Evolutionary conservation across 2,329 filamentous ascomycete genomes (phyloP).

Genomic region (Lojkania enalia): DNA sequence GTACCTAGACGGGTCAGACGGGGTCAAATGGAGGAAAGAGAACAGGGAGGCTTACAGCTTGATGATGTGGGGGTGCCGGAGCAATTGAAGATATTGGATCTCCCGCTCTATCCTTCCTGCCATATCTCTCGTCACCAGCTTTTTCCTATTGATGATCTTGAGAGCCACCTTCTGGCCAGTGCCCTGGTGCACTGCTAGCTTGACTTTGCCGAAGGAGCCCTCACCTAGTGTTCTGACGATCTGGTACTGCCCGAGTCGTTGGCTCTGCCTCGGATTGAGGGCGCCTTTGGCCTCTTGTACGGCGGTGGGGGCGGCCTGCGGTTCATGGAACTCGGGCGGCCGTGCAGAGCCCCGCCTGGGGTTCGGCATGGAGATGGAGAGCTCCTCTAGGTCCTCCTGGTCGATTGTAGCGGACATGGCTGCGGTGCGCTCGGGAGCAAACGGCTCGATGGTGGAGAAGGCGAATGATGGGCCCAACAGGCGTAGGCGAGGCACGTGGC

Average conservation of each 20-base stretch:
- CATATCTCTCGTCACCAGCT: slow-evolving; percentile 97
- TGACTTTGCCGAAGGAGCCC: slow-evolving; percentile 98
- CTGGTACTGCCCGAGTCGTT: slow-evolving; percentile 89
- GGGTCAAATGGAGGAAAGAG: not conserved
- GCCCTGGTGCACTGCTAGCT: slow-evolving; percentile 88
- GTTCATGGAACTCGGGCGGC: slow-evolving; percentile 40
- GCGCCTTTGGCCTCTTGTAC: slow-evolving; percentile 34
- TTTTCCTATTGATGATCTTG: slow-evolving; percentile 96
- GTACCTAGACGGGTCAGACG: slow-evolving; percentile 63
- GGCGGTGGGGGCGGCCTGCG: slow-evolving; percentile 26
- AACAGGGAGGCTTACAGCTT: slow-evolving; percentile 70
- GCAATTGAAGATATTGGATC: slow-evolving; percentile 94
- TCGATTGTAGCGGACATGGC: slow-evolving; percentile 60
- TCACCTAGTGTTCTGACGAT: slow-evolving; percentile 90
- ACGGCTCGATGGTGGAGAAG: not conserved
- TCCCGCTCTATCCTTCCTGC: slow-evolving; percentile 95
- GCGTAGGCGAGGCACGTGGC: not conserved
- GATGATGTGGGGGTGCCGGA: slow-evolving; percentile 97
- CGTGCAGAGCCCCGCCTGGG: slow-evolving; percentile 57
- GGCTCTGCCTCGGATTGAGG: slow-evolving; percentile 66
- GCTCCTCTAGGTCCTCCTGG: slow-evolving; percentile 68
- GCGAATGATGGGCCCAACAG: not conserved
- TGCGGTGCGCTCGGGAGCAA: slow-evolving; percentile 2
- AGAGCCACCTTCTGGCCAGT: slow-evolving; percentile 94
- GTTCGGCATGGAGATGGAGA: slow-evolving; percentile 74